A percentile compares a stretch with the other conserved stretches of the same genome.
These are phyloP conservation scores for Bipolaris bicolor DNA, from an alignment of 2,329 filamentous ascomycete species.

Conservation along the genomic window DNA sequence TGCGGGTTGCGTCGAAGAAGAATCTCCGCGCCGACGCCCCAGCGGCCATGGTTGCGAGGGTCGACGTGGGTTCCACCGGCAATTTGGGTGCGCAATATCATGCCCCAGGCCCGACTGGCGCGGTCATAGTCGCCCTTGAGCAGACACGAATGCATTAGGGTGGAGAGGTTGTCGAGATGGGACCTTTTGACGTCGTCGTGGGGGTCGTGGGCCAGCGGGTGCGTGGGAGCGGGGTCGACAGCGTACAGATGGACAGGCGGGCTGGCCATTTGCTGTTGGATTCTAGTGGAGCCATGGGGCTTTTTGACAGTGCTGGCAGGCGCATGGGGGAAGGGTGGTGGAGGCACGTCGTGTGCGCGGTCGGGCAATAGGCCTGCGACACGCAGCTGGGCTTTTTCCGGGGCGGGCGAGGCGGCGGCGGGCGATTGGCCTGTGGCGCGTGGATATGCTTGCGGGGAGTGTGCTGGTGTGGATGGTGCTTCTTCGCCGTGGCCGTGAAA, in stretches of 20 bases:
- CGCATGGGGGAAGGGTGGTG: conserved; percentile 54
- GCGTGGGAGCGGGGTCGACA: conserved; percentile 24
- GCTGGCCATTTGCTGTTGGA: conserved; percentile 51
- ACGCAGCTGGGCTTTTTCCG: conserved; percentile 41
- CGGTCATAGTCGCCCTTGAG: conserved; percentile 71
- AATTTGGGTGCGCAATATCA: conserved; percentile 70
- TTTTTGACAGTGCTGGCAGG: conserved; percentile 30
- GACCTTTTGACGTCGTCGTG: conserved; percentile 50
- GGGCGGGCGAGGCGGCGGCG: conserved; percentile 24
- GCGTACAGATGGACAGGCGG: conserved; percentile 52
- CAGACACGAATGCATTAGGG: conserved; percentile 75
- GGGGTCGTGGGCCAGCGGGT: conserved; percentile 18
- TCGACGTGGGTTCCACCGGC: conserved; percentile 65
- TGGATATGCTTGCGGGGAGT: conserved; percentile 1
- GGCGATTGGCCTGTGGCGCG: conserved; percentile 22
- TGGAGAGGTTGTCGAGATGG: conserved; percentile 71
- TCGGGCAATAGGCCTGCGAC: conserved; percentile 51
- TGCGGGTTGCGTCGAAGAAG: conserved; percentile 64
- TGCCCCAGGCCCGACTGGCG: conserved; percentile 75
- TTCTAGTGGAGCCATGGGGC: conserved; percentile 24
- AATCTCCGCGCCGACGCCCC: conserved; percentile 86
- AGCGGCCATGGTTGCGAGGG: conserved; percentile 71
- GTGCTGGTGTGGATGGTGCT: no score
- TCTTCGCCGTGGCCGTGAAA: no score
- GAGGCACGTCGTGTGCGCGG: conserved; percentile 48